Percentiles rank a stretch among this genome's conserved stretches.
Conservation (phyloP, 352 stramenopile species). For the Globisporangium acanthophoron region DNA sequence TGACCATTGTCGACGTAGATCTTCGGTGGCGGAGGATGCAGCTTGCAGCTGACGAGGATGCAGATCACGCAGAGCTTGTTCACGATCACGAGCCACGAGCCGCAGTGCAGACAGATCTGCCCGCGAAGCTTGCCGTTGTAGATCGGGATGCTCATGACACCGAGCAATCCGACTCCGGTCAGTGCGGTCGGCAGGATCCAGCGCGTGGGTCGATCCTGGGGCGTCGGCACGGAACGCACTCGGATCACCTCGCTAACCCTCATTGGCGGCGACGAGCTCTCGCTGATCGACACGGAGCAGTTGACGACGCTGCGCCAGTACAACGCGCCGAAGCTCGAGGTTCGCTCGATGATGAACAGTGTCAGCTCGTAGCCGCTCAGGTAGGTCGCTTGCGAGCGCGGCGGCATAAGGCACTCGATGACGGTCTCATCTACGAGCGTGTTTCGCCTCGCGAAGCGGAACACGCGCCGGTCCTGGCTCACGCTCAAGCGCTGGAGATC, state of each 20-base stretch:
- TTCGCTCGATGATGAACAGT: conserved; percentile 52
- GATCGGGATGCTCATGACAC: conserved; percentile 34
- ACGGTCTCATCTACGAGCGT: conserved; percentile 45
- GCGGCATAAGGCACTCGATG: conserved; percentile 54
- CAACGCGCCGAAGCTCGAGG: conserved; percentile 29
- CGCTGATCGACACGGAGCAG: conserved; percentile 50
- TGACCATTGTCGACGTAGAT: conserved; percentile 48
- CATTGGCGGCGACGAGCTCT: conserved; percentile 28
- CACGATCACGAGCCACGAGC: conserved; percentile 59
- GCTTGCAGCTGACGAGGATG: conserved; percentile 47
- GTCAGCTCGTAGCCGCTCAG: conserved; percentile 50
- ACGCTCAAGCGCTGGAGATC: conserved; percentile 61
- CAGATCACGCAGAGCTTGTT: conserved; percentile 45
- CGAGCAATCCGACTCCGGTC: conserved; percentile 11
- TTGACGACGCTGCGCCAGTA: conserved; percentile 73
- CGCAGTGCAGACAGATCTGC: conserved; percentile 59
- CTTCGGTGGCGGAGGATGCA: conserved; percentile 43
- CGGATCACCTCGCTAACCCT: conserved; percentile 56
- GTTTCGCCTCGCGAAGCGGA: conserved; percentile 53
- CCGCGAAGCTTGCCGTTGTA: conserved; percentile 43
- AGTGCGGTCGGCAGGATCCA: conserved; percentile 34
- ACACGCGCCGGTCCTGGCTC: conserved; percentile 44
- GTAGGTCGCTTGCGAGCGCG: conserved; percentile 42
- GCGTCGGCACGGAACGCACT: conserved; percentile 41
- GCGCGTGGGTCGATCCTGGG: conserved; percentile 14